Conservation (phyloP, 768 basidiomycete genomes). For the Trametes elegans region DNA sequence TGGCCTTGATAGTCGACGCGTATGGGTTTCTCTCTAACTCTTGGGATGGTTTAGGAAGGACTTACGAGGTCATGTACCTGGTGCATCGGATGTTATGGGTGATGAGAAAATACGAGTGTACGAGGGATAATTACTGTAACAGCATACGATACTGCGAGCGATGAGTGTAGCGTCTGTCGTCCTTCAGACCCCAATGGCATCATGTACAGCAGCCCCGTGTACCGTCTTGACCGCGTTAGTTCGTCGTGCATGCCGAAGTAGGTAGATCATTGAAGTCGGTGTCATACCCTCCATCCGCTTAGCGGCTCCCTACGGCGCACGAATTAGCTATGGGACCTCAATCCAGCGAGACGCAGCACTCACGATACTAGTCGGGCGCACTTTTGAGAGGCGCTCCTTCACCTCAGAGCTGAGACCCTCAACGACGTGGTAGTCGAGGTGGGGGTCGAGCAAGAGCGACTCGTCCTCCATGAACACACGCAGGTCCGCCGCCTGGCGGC, state of each 20-base stretch:
- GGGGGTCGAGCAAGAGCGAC: slow-evolving; percentile 60
- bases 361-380: slow-evolving; percentile 71
- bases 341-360: slow-evolving; percentile 18
- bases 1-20: no score
- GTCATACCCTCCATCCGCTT: slow-evolving; percentile 96
- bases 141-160: no score
- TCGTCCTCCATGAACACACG: slow-evolving; percentile 76
- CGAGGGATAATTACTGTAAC: no score
- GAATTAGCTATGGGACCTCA: background rate
- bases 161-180: no score
- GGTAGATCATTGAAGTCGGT: slow-evolving; percentile 64
- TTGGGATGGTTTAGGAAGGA: no score
- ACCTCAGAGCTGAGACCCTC: slow-evolving; percentile 76
- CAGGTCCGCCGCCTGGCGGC: slow-evolving; percentile 75
- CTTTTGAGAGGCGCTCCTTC: slow-evolving; percentile 54
- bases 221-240: slow-evolving; percentile 22
- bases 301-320: slow-evolving; percentile 67
- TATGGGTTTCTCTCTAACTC: no score
- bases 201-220: background rate
- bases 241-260: slow-evolving; percentile 62
- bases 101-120: no score
- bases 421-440: slow-evolving; percentile 66
- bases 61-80: no score
- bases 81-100: no score
- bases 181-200: background rate